phyloP scores from a whole-genome alignment of 2,329 filamentous ascomycete genomes.

The Dactylellina parvicollis region DNA sequence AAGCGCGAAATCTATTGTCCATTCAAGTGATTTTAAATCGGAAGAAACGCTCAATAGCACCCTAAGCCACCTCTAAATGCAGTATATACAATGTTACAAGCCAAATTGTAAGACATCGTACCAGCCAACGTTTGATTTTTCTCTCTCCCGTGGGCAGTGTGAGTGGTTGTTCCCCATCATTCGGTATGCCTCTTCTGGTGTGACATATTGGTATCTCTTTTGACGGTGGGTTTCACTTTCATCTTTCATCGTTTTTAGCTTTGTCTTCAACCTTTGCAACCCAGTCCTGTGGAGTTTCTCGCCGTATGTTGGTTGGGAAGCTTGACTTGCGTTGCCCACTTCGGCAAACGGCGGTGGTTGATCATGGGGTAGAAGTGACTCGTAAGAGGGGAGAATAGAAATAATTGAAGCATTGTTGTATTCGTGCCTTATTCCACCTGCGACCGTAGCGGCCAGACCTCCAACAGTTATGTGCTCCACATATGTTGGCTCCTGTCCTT shows the following conservation, averaged over 20 bases:
- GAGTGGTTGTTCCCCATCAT: background rate
- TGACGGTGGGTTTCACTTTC: slow-evolving; percentile 3
- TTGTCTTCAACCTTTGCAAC: background rate
- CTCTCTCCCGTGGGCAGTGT: background rate
- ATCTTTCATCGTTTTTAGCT: background rate
- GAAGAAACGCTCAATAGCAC: background rate
- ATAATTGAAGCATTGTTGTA: background rate
- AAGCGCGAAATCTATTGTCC: too few species aligned
- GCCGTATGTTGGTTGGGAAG: too few species aligned
- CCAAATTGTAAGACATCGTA: background rate
- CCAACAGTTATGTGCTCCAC: too few species aligned
- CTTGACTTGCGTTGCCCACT: background rate
- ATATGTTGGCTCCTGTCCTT: too few species aligned
- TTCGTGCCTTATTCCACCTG: background rate
- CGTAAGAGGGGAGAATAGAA: slow-evolving; percentile 1
- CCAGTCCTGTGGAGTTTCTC: background rate
- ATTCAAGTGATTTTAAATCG: background rate
- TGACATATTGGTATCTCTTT: background rate
- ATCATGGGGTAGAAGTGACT: background rate
- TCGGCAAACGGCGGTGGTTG: background rate
- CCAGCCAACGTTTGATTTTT: background rate
- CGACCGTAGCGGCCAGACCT: too few species aligned
- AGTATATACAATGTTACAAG: background rate
- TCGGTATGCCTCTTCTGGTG: background rate
- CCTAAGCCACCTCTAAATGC: background rate